These are phyloP conservation scores for Penicillium sp. DNA, from an alignment of 2,329 filamentous ascomycete species.

Conservation along the genomic window DNA sequence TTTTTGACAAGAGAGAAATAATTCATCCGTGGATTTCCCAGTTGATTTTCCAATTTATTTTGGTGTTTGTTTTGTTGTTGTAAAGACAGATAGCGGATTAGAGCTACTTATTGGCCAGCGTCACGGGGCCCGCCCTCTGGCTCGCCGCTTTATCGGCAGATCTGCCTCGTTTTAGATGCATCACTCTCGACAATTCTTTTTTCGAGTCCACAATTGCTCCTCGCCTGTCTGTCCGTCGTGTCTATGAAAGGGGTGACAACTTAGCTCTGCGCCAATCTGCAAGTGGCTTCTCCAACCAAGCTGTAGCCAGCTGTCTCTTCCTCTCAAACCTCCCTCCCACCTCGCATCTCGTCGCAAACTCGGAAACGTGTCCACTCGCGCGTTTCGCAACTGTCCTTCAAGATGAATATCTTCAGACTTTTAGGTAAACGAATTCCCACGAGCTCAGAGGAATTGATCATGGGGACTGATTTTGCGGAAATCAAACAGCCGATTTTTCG, in stretches of 20 bases:
- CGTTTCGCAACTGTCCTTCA: conserved; percentile 25
- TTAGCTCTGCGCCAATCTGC: not conserved
- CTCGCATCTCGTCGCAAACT: not conserved
- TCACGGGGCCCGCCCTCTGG: not conserved
- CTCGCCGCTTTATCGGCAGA: not conserved
- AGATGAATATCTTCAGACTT: conserved; percentile 68
- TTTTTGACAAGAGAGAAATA: not conserved
- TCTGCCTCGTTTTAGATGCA: not conserved
- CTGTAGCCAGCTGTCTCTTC: not conserved
- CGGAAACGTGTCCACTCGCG: conserved; percentile 9
- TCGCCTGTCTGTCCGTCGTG: not conserved
- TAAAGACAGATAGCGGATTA: too few species aligned
- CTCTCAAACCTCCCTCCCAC: not conserved
- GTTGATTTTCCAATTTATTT: not conserved
- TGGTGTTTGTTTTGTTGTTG: not conserved
- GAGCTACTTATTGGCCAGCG: not conserved
- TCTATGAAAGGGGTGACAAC: not conserved
- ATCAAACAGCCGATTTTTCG: conserved; percentile 75
- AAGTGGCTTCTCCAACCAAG: not conserved
- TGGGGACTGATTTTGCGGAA: conserved; percentile 18
- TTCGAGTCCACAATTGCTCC: not conserved
- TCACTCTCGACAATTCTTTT: not conserved
- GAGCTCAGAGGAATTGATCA: not conserved
- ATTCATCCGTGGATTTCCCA: not conserved
- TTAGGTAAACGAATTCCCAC: conserved; percentile 46